Conservation (phyloP, 129 eudicot genomes). For the Pulicaria dysenterica region DNA sequence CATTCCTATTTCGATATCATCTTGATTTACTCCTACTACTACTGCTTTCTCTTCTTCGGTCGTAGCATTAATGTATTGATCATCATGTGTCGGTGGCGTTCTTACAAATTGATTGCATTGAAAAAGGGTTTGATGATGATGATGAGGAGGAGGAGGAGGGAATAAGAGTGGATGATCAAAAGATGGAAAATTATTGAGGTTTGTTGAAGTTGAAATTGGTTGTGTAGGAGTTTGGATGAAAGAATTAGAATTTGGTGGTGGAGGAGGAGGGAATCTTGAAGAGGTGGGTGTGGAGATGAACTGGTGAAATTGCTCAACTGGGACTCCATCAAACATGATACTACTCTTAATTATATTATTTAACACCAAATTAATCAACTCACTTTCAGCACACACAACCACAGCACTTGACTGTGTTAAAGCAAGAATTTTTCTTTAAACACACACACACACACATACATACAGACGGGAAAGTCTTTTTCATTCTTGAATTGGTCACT, state of each 20-base stretch:
- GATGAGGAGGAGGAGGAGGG: slow-evolving; percentile 41
- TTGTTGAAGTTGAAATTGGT: slow-evolving; percentile 35
- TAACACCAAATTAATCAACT: background rate
- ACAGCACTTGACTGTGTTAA: slow-evolving; percentile 25
- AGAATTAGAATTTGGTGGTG: slow-evolving; percentile 25
- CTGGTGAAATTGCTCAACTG: slow-evolving; percentile 67
- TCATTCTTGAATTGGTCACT: slow-evolving; percentile 14
- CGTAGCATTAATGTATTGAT: slow-evolving; percentile 10
- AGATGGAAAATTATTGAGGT: slow-evolving; percentile 29
- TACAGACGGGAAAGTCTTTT: background rate
- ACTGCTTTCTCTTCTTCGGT: background rate
- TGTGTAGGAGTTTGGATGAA: slow-evolving; percentile 40
- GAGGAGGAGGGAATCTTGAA: slow-evolving; percentile 37
- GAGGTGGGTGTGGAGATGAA: slow-evolving; percentile 57
- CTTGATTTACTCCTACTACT: too few relatives aligned
- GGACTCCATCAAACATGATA: slow-evolving; percentile 64
- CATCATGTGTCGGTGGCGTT: slow-evolving; percentile 10
- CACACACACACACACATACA: background rate
- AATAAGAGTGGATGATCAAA: slow-evolving; percentile 44
- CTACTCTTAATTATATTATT: slow-evolving; percentile 20
- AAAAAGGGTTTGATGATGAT: slow-evolving; percentile 35
- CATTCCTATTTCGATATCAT: background rate
- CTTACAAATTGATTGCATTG: slow-evolving; percentile 27
- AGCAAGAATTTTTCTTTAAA: slow-evolving; percentile 24
- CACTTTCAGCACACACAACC: slow-evolving; percentile 23